These are phyloP conservation scores for Chenopodium quinoa DNA, from an alignment of 148 eudicot species.

Conservation along the genomic window DNA sequence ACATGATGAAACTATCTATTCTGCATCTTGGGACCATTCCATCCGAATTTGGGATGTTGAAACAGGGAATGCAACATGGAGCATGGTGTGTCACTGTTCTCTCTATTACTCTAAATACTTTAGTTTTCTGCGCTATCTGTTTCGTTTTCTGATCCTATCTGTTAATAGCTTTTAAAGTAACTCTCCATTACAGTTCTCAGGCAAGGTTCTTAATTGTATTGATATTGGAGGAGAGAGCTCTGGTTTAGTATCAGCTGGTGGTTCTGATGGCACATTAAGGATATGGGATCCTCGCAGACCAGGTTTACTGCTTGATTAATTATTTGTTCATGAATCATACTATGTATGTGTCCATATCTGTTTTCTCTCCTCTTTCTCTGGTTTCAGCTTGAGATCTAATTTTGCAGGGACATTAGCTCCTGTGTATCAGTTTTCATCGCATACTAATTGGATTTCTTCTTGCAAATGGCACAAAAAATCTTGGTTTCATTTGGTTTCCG, in stretches of 20 bases:
- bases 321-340: neutral
- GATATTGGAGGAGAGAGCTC: conserved; percentile 94
- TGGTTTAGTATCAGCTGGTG: conserved; percentile 81
- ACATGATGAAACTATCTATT: conserved; percentile 64
- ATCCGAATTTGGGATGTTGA: conserved; percentile 93
- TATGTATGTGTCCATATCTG: neutral
- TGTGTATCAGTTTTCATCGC: conserved; percentile 77
- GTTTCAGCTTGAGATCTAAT: conserved; percentile 8
- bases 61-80: conserved; percentile 70
- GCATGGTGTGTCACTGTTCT: conserved; percentile 48
- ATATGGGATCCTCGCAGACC: conserved; percentile 99
- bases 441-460: conserved; percentile 82
- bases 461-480: conserved; percentile 92
- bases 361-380: neutral
- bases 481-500: conserved; percentile 79
- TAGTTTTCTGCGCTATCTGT: neutral
- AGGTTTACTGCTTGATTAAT: conserved; percentile 37
- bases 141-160: neutral
- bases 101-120: neutral
- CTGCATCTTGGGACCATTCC: conserved; percentile 98
- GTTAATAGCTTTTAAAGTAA: neutral
- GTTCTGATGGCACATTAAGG: conserved; percentile 78
- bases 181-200: conserved; percentile 48
- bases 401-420: conserved; percentile 80
- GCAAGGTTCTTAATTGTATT: conserved; percentile 74